Base-by-base conservation (phyloP, 2,329 filamentous ascomycete genomes). In the Fusarium tuaranense region DNA sequence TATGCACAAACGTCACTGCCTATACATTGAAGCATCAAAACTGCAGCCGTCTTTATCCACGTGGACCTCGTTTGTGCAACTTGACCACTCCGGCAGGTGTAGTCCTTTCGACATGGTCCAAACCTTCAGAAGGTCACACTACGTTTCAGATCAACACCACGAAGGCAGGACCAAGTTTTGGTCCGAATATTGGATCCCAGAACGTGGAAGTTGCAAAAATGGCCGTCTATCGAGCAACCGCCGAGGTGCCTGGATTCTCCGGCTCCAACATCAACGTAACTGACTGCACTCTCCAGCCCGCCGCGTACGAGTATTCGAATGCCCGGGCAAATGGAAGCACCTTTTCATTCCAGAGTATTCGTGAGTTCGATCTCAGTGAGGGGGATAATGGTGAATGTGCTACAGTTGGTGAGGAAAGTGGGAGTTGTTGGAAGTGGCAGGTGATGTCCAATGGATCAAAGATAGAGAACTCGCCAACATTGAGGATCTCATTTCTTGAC, bases 151-250 rank as follows among this genome's bases (percentile, higher is more conserved):
- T 72, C 41, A 70, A 65, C 22, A 48, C 64, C 3, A 48, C 55
- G 1, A 14, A 36, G 2, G 48, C 48, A 16, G 13, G 14, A 9
- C 7, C 7, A 20, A 13, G 0, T 46, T 7, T 2, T 25, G 7
- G 16, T 5, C 4, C 20, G 0, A 46, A 46, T 46, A 7, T 3
- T 13, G 25, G 44, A 13, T 16, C 14, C 20, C 20, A 10, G 7
- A 7, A 46, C 20, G 25, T 25, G 20, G 39, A 67, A 9, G 38
- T 72, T 30, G 36, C 44, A 5, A 25, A 25, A 2, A 63, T 72
- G 25, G 55, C 63, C 13, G 9, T 72, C 12, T 72, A 72, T 61
- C 63, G 68, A 57, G 57, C 65, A n/a, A n/a, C n/a, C n/a, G n/a
- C n/a, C n/a, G n/a, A n/a, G n/a, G n/a, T n/a, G n/a, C n/a, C n/a